Conservation (phyloP, 2,329 filamentous ascomycete species). For the Escovopsis sp. region DNA sequence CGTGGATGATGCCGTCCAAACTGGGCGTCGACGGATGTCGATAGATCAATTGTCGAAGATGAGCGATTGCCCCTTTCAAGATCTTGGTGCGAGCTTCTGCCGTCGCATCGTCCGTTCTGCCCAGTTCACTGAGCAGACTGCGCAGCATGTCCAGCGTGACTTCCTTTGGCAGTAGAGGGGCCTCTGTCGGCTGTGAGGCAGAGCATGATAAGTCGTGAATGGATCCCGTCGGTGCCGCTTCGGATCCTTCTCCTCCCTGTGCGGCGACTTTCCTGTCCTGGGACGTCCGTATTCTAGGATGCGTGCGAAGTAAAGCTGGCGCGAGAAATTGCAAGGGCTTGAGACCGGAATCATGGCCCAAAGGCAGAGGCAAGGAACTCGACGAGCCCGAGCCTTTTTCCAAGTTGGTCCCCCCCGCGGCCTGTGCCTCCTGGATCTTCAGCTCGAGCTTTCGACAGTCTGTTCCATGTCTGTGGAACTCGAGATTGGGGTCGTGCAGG, state of each 20-base stretch:
- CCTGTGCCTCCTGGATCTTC: not conserved
- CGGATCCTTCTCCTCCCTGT: not conserved
- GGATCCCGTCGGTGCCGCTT: not conserved
- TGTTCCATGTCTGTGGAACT: not conserved
- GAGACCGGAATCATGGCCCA: not conserved
- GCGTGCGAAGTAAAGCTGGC: not conserved
- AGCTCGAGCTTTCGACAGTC: not conserved
- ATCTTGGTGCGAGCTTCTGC: constrained; percentile 1
- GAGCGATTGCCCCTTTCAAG: constrained; percentile 5
- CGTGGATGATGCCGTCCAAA: constrained; percentile 4
- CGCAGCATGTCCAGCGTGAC: constrained; percentile 5
- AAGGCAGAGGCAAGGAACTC: not conserved
- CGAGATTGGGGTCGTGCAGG: not conserved
- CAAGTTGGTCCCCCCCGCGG: too few species aligned
- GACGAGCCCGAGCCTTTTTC: too few species aligned
- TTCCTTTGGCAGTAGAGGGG: not conserved
- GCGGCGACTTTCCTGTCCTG: not conserved
- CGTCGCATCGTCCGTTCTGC: not conserved
- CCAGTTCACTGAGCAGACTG: constrained; percentile 4
- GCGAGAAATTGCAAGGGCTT: not conserved
- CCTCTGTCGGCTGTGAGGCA: not conserved
- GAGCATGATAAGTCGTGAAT: not conserved
- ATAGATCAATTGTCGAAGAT: constrained; percentile 9
- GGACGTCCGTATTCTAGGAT: too few species aligned
- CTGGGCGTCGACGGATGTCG: constrained; percentile 6